Evolutionary conservation across 129 eudicot genomes (phyloP), one percentile per base, ranked within the genome.

Genomic region (Flaveria robusta): DNA sequence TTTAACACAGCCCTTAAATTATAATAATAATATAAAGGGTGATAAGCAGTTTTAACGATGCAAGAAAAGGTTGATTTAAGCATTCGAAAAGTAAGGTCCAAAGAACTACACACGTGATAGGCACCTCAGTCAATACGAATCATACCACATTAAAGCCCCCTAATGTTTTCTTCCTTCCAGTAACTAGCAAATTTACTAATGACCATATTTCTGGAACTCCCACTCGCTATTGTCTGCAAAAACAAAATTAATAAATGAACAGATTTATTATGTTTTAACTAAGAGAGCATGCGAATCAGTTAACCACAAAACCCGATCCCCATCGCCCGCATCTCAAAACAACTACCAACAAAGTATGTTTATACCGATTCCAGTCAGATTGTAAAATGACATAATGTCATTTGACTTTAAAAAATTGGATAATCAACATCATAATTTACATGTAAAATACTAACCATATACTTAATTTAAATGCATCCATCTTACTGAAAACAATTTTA

Each of bases 181-280:
- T 52, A 52, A 52, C 59, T 18, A 8, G 12, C 2, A 9, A 43
- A 9, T 7, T 50, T 58, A 58, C 82, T 85, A 90, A 71, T 90
- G 96, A 19, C 96, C 96, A 71, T 90, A 90, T 76, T 90, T 90
- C 82, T 90, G 96, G 72, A 90, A 90, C 84, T 90, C 96, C 96
- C 96, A 90, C 76, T 90, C 96, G 26, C 96, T 90, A 60, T 90
- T 90, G 81, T 90, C 96, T 90, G 76, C 39, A 79, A 23, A 69
- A 56, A 68, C 74, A 27, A 46, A 41, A 54, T 13, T 13, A 14
- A n/a, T 10, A 39, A n/a, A 26, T 51, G 12, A 54, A n/a, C 15
- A n/a, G 2, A 51, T 1, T 16, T 16, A n/a, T n/a, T 2, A 51
- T 1, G 7, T 14, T 49, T 49, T 49, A 0, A 49, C 54, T 49